Conservation (phyloP, 805 yeast genomes). For the Scheffersomyces ergatensis region DNA sequence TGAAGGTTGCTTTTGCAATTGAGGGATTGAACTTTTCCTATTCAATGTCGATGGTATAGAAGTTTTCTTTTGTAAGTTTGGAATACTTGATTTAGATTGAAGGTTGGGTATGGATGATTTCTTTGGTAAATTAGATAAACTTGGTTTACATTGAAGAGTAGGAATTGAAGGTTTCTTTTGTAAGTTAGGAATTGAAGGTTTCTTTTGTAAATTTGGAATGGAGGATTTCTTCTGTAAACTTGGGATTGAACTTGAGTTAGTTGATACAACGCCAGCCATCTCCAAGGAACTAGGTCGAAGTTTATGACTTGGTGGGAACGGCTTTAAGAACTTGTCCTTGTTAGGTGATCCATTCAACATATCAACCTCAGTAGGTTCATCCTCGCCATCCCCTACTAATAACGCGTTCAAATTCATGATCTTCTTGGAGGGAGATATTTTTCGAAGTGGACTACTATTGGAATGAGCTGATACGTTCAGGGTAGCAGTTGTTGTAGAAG, state of each 20-base stretch:
- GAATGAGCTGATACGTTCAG: neutral
- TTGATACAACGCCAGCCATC: slow-evolving; percentile 28
- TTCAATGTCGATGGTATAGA: slow-evolving; percentile 8
- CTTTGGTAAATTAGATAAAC: slow-evolving; percentile 12
- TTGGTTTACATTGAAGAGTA: slow-evolving; percentile 13
- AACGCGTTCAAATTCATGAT: slow-evolving; percentile 34
- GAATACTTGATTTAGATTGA: slow-evolving; percentile 15
- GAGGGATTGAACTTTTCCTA: slow-evolving; percentile 10
- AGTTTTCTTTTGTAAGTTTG: slow-evolving; percentile 11
- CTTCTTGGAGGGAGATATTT: slow-evolving; percentile 41
- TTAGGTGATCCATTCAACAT: slow-evolving; percentile 11
- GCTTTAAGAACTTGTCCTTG: slow-evolving; percentile 19
- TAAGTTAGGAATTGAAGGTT: slow-evolving; percentile 12
- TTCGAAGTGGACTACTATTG: slow-evolving; percentile 17
- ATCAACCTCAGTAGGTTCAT: neutral
- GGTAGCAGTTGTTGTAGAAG: no score
- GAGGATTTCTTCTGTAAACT: slow-evolving; percentile 15
- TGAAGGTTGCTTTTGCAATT: slow-evolving; percentile 12
- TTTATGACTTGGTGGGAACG: slow-evolving; percentile 21
- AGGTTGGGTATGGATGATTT: slow-evolving; percentile 15
- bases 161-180: slow-evolving; percentile 18
- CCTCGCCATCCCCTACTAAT: slow-evolving; percentile 13
- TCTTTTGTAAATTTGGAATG: slow-evolving; percentile 12
- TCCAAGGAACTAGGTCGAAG: slow-evolving; percentile 29
- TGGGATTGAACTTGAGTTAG: neutral